phyloP scores from a whole-genome alignment of 75 land plant species.

The Azolla pinnata region DNA sequence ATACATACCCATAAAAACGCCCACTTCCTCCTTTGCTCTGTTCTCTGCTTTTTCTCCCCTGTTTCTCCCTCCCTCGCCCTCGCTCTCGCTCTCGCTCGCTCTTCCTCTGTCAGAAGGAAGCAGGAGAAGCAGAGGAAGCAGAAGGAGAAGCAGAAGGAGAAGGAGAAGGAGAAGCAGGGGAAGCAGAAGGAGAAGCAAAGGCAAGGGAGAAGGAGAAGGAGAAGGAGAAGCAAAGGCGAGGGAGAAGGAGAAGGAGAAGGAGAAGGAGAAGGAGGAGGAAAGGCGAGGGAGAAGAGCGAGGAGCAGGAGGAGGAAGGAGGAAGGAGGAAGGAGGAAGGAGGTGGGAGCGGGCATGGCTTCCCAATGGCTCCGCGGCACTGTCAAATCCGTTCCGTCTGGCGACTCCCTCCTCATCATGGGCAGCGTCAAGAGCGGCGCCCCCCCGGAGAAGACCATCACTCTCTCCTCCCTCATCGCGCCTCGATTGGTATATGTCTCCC shows the following conservation, averaged over 20 bases:
- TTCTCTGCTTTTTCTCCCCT: not conserved
- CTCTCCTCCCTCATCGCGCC: conserved; percentile 84
- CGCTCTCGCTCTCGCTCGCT: not conserved
- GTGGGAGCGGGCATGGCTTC: conserved; percentile 18
- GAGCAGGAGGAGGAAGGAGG: not conserved
- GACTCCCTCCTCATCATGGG: conserved; percentile 80
- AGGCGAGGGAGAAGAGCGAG: not conserved
- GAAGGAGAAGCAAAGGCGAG: not conserved
- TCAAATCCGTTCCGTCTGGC: conserved; percentile 95
- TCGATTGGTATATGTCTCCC: conserved; percentile 45
- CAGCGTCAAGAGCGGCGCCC: conserved; percentile 43
- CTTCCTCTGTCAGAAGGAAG: not conserved
- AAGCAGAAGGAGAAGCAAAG: not conserved
- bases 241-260: not conserved
- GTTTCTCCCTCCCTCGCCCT: too few relatives aligned
- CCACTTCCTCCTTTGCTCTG: not conserved
- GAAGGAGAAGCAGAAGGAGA: not conserved
- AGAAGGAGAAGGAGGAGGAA: not conserved
- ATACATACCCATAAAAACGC: not conserved
- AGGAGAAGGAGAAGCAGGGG: conserved; percentile 1
- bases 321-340: not conserved
- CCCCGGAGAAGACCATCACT: conserved; percentile 85
- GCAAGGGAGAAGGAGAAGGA: not conserved
- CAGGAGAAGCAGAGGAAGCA: not conserved
- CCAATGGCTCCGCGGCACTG: conserved; percentile 78